phyloP scores from a whole-genome alignment of 257 asterid species.

The Solanum bukasovii region DNA sequence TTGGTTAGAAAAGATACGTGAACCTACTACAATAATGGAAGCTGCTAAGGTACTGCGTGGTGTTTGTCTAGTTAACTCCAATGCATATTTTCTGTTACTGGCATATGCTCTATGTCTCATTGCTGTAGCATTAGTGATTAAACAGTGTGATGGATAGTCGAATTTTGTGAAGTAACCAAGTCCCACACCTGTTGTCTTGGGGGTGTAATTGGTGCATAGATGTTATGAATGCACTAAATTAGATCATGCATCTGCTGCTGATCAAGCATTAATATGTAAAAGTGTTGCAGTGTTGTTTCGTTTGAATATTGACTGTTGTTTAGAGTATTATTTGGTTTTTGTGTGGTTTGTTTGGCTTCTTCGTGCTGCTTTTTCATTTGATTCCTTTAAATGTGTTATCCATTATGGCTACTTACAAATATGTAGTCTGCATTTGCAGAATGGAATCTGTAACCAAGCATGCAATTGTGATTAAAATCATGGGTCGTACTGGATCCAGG shows the following conservation, averaged over 20 bases:
- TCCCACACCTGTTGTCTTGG: not conserved
- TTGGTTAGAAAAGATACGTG: not conserved
- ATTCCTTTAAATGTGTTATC: not conserved
- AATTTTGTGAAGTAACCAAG: not conserved
- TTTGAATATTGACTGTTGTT: not conserved
- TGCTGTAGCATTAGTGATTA: not conserved
- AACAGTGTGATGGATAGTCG: not conserved
- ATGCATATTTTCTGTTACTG: not conserved
- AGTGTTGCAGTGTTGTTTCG: not conserved
- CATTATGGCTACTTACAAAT: not conserved
- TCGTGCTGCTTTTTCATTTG: not conserved
- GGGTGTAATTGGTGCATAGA: not conserved
- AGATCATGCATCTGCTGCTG: not conserved
- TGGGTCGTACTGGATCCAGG: constrained; percentile 30
- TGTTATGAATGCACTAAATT: not conserved
- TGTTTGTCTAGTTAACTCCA: not conserved
- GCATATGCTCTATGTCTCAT: not conserved
- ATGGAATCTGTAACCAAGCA: constrained; percentile 28
- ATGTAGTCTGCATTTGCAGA: not conserved
- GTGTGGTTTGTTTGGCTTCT: not conserved
- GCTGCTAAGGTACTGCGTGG: not conserved
- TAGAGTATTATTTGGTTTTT: not conserved
- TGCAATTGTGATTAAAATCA: constrained; percentile 19
- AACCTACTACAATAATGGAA: not conserved
- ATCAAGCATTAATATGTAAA: not conserved